phyloP scores from a whole-genome alignment of 176 grass and related monocot species.

The Areca catechu region DNA sequence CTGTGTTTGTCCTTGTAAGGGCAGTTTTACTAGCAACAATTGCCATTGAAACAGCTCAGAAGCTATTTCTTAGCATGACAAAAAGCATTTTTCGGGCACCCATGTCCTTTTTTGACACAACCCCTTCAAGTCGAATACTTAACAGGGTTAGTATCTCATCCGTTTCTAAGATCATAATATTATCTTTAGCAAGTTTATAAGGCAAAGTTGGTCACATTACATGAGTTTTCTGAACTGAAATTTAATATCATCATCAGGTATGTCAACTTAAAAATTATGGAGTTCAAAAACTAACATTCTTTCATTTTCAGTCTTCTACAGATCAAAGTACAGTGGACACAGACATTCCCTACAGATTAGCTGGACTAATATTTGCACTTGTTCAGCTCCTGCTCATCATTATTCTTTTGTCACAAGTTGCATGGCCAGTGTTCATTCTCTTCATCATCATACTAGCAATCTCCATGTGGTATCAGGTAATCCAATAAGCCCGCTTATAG shows the following conservation, averaged over 20 bases:
- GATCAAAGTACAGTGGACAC: slow-evolving; percentile 81
- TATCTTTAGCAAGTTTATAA: no score
- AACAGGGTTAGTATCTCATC: slow-evolving; percentile 56
- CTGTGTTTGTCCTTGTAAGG: slow-evolving; percentile 68
- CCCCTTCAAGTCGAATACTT: slow-evolving; percentile 69
- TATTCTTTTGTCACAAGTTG: slow-evolving; percentile 85
- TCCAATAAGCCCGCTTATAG: neutral
- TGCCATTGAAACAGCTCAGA: slow-evolving; percentile 69
- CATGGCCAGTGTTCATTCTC: slow-evolving; percentile 74
- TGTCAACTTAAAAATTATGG: neutral
- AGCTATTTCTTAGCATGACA: slow-evolving; percentile 59
- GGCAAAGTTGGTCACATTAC: neutral
- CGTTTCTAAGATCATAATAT: neutral
- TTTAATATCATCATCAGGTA: no score
- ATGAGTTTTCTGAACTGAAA: neutral
- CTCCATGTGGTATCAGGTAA: slow-evolving; percentile 83
- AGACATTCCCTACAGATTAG: slow-evolving; percentile 84
- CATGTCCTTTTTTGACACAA: slow-evolving; percentile 75
- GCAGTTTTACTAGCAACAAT: slow-evolving; percentile 60
- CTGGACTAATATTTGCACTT: slow-evolving; percentile 74
- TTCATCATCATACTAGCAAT: slow-evolving; percentile 56
- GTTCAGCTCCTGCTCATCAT: slow-evolving; percentile 79
- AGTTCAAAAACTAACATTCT: neutral
- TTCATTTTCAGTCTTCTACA: slow-evolving; percentile 60
- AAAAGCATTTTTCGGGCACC: slow-evolving; percentile 61